Percentiles rank a stretch among this genome's conserved stretches.
Evolutionary conservation across 2,329 filamentous ascomycete genomes (phyloP).

Genomic region (Epichloe sp.): DNA sequence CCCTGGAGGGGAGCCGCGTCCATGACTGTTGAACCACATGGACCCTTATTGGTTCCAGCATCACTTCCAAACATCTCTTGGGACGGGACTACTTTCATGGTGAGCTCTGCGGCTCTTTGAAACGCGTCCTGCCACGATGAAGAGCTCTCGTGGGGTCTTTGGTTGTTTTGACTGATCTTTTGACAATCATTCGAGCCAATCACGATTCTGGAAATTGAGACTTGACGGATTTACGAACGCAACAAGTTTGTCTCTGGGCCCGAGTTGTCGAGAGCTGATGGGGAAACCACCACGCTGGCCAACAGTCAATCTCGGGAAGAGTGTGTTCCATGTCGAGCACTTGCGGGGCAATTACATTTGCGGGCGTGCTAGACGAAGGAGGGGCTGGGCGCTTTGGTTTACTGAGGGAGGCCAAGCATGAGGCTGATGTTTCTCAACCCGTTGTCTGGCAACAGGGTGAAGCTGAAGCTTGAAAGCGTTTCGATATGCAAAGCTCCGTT

Average conservation of each 20-base stretch:
- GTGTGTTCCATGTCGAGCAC: not conserved
- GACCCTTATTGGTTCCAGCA: not conserved
- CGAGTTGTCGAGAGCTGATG: not conserved
- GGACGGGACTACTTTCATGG: not conserved
- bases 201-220: not conserved
- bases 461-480: not conserved
- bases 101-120: not conserved
- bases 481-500: not conserved
- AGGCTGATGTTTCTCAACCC: not conserved
- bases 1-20: no score
- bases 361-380: not conserved
- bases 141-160: not conserved
- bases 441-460: not conserved
- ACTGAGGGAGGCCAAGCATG: not conserved
- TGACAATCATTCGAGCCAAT: not conserved
- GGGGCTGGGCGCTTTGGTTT: not conserved
- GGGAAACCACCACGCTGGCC: not conserved
- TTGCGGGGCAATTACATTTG: not conserved
- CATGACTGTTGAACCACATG: no score
- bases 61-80: not conserved
- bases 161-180: constrained; percentile 1
- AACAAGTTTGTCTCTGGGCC: not conserved
- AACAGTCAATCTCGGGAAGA: not conserved
- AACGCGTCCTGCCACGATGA: constrained; percentile 1
- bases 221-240: not conserved